These are phyloP conservation scores for Aspergillus carbonarius DNA, from an alignment of 2,329 filamentous ascomycete genomes.

Conservation along the genomic window DNA sequence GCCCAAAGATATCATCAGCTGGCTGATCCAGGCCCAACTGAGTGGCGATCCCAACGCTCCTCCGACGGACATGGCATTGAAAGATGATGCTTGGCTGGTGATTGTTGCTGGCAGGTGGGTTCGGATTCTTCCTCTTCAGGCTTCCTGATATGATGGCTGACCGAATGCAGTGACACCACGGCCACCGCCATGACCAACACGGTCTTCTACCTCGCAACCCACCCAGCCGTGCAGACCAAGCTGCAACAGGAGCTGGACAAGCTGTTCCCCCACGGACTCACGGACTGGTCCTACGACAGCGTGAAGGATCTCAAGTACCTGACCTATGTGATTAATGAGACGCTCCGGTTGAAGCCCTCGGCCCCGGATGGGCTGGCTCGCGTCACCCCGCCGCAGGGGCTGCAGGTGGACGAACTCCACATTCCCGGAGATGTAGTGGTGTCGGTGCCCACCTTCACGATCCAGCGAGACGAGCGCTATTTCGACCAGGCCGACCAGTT, in stretches of 20 bases:
- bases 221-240: constrained; percentile 29
- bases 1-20: constrained; percentile 18
- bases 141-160: not conserved
- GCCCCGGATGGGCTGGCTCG: constrained; percentile 37
- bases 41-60: constrained; percentile 15
- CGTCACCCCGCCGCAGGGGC: constrained; percentile 38
- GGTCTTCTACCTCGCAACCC: constrained; percentile 35
- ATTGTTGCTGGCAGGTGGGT: constrained; percentile 17
- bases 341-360: constrained; percentile 41
- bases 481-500: constrained; percentile 3
- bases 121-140: not conserved
- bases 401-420: constrained; percentile 11
- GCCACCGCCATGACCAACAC: constrained; percentile 30
- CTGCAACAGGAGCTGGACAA: constrained; percentile 33
- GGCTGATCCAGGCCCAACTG: constrained; percentile 15
- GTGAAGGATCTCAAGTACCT: constrained; percentile 24
- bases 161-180: constrained; percentile 33
- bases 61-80: constrained; percentile 11
- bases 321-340: constrained; percentile 33
- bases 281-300: not conserved
- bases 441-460: constrained; percentile 4
- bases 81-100: constrained; percentile 16
- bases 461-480: constrained; percentile 8
- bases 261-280: not conserved
- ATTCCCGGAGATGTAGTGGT: constrained; percentile 10